Base-by-base conservation (phyloP, 805 yeast genomes). In the Wickerhamomyces canadensis region DNA sequence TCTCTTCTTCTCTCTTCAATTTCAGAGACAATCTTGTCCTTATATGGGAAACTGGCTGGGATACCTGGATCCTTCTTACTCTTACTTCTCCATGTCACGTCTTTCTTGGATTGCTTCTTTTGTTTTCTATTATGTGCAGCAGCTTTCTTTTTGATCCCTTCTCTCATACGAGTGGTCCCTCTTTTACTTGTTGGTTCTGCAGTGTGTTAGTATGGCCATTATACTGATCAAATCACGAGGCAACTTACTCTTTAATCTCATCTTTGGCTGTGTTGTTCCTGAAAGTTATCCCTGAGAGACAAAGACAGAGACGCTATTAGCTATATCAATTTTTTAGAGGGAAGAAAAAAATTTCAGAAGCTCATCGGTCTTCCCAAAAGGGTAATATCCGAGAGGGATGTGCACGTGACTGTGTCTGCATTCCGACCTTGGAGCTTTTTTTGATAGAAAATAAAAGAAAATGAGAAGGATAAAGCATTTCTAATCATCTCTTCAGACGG, bases 141-240 rank as follows among this genome's bases (percentile, higher is more conserved):
- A 3, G 95, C 89, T 65, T 93, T 93, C 76, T 88, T 93, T 69
- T 86, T 84, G 60, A 93, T 88, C 46, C 98, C 98, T 62, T 89
- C 96, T 57, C 88, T 79, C 85, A 89, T 78, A 62, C 94, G 87
- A 54, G 98, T 91, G 57, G 93, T 76, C 36, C 80, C 72, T 67
- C 98, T 79, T 65, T 91, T 93, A 43, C 95, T 84, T 27, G 88
- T 81, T 27, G 58, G 58, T 36, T 51, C 43, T 40, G 24, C 3
- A n/a, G n/a, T n/a, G n/a, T n/a, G n/a, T n/a, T n/a, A n/a, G n/a
- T n/a, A n/a, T n/a, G n/a, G n/a, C n/a, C n/a, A n/a, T n/a, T n/a
- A n/a, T n/a, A n/a, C n/a, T n/a, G n/a, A n/a, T n/a, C n/a, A n/a
- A n/a, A n/a, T n/a, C n/a, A n/a, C n/a, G 11, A 16, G 11, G 9